Evolutionary conservation across 2,329 filamentous ascomycete species (phyloP).

Genomic region (Botryotinia calthae): DNA sequence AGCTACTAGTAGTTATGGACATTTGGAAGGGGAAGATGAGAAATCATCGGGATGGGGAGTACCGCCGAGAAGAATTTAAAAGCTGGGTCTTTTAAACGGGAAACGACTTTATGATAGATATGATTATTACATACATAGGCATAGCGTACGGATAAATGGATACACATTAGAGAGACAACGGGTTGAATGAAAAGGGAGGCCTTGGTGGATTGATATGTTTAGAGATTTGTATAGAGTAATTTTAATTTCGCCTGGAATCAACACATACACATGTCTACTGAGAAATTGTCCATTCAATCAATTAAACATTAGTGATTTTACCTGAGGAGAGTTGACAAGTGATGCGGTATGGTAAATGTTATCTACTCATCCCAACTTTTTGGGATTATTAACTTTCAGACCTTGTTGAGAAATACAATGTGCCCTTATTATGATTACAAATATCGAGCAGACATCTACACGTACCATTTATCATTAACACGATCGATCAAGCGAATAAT

Average conservation of each 20-base stretch:
- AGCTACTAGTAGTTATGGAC: not conserved
- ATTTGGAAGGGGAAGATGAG: not conserved
- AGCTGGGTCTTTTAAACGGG: not conserved
- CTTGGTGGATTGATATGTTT: not conserved
- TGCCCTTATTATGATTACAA: too few relatives aligned
- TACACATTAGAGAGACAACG: not conserved
- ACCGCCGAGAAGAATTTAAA: conserved; percentile 1
- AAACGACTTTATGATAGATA: not conserved
- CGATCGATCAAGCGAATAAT: too few relatives aligned
- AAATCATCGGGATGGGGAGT: not conserved
- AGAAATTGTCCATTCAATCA: not conserved
- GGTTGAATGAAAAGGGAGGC: not conserved
- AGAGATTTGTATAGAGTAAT: conserved; percentile 5
- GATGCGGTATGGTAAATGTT: not conserved
- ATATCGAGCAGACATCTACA: too few relatives aligned
- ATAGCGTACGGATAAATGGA: not conserved
- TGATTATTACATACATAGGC: not conserved
- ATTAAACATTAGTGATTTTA: not conserved
- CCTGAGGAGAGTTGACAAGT: too few relatives aligned
- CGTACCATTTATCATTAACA: too few relatives aligned
- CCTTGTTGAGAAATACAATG: too few relatives aligned
- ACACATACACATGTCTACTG: not conserved
- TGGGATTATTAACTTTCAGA: not conserved
- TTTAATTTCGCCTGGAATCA: not conserved
- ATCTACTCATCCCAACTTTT: not conserved